Conservation (phyloP, 495 filamentous ascomycete genomes). For the Filosporella fistucella region DNA sequence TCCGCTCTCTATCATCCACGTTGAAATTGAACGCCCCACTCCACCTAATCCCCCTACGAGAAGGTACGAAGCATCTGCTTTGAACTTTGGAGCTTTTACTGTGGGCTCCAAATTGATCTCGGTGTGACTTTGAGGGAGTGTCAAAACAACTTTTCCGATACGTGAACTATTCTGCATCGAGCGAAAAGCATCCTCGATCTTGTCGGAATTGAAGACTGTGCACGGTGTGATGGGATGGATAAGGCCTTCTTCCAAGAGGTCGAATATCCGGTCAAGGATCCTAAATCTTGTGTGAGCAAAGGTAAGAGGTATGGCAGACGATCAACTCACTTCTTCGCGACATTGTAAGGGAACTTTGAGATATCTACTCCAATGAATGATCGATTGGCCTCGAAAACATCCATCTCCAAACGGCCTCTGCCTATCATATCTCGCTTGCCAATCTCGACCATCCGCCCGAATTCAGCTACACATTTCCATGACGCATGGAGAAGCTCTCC, state of each 20-base stretch:
- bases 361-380: not conserved
- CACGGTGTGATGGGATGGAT: not conserved
- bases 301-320: not conserved
- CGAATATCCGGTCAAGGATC: not conserved
- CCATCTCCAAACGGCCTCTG: not conserved
- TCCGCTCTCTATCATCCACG: conserved; percentile 22
- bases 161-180: conserved; percentile 43
- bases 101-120: not conserved
- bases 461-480: conserved; percentile 39
- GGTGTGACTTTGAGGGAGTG: not conserved
- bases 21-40: conserved; percentile 21
- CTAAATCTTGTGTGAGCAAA: not conserved
- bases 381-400: not conserved
- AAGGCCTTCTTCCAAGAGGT: not conserved
- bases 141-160: conserved; percentile 53
- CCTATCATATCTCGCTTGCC: conserved; percentile 40
- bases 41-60: conserved; percentile 28
- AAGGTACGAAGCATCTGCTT: conserved; percentile 20
- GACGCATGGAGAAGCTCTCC: conserved; percentile 23
- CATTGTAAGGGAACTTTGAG: too few species aligned
- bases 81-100: too few species aligned
- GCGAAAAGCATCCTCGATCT: conserved; percentile 35
- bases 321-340: too few species aligned
- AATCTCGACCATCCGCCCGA: conserved; percentile 54
- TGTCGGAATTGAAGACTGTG: not conserved